Base-by-base conservation (phyloP, 345 rosid species). In the Excoecaria agallocha region DNA sequence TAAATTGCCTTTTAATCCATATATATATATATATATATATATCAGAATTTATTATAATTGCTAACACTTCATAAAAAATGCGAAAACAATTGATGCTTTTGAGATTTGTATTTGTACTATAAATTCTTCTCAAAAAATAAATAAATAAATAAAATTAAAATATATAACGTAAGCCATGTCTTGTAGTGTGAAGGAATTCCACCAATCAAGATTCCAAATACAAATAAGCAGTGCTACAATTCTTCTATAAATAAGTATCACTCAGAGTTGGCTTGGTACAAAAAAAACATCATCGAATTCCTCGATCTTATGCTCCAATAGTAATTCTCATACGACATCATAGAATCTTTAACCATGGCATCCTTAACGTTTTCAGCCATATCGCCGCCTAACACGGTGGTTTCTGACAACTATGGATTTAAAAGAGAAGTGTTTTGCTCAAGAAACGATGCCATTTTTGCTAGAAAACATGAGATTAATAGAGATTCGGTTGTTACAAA, bases 101-200 rank as follows among this genome's bases (percentile, higher is more conserved):
- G n/a, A 30, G 30, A 30, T 30, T 30, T 30, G 30, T 30, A 30
- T 30, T 30, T 30, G 30, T 30, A 30, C 30, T 30, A 30, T 30
- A 30, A 30, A 30, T 30, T 30, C 30, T 30, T 2, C 30, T 30
- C 2, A 30, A 30, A 30, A 30, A 30, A n/a, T n/a, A n/a, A n/a
- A n/a, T n/a, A n/a, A n/a, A n/a, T n/a, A 30, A 30, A 30, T 30
- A 30, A 30, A 30, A 30, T 30, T 30, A 30, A 30, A 38, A 49
- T 13, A 12, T 24, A 76, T 79, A 69, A 63, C 74, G 71, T 68
- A 68, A 74, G 72, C 41, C 37, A 59, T 82, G 85, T 85, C 88
- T 59, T 78, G 19, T 85, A 82, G 89, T 79, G 89, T 7, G 60
- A 68, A 55, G 82, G 83, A 71, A 82, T 82, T 75, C 77, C 77